Evolutionary conservation across 1,139 yeast genomes (phyloP).

Genomic region (Sugiyamaella castrensis): DNA sequence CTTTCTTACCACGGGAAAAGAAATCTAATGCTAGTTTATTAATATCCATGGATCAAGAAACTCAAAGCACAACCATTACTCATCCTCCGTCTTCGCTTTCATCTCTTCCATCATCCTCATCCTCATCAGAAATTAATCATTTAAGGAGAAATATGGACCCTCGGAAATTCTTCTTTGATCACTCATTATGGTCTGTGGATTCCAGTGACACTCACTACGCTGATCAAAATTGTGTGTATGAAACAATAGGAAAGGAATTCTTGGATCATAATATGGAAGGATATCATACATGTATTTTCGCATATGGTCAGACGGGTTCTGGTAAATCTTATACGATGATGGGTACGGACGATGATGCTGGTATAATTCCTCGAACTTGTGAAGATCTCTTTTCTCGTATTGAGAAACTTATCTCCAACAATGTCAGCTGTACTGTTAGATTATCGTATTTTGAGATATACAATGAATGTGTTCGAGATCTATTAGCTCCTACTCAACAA

Average conservation of each 20-base stretch:
- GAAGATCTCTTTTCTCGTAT: conserved; percentile 52
- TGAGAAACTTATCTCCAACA: conserved; percentile 39
- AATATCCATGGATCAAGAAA: conserved; percentile 29
- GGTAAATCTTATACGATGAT: conserved; percentile 77
- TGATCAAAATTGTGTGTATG: conserved; percentile 51
- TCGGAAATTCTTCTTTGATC: conserved; percentile 51
- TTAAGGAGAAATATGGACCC: conserved; percentile 28
- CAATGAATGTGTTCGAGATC: conserved; percentile 66
- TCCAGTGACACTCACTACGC: conserved; percentile 39
- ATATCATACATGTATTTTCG: conserved; percentile 69
- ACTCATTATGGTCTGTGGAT: conserved; percentile 57
- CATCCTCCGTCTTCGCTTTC: conserved; percentile 1
- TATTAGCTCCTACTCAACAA: conserved; percentile 35
- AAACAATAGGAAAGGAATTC: conserved; percentile 53
- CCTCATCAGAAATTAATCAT: neutral
- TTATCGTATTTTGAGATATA: conserved; percentile 69
- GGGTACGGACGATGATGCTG: conserved; percentile 49
- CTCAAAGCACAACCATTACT: conserved; percentile 17
- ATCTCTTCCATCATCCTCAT: neutral
- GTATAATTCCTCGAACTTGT: conserved; percentile 56
- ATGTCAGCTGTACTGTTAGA: conserved; percentile 52
- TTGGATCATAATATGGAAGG: conserved; percentile 66
- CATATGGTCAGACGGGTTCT: conserved; percentile 74
- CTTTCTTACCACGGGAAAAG: conserved; percentile 35
- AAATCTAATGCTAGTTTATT: conserved; percentile 26